phyloP scores from a whole-genome alignment of 129 eudicot species.

The Lactuca saligna region DNA sequence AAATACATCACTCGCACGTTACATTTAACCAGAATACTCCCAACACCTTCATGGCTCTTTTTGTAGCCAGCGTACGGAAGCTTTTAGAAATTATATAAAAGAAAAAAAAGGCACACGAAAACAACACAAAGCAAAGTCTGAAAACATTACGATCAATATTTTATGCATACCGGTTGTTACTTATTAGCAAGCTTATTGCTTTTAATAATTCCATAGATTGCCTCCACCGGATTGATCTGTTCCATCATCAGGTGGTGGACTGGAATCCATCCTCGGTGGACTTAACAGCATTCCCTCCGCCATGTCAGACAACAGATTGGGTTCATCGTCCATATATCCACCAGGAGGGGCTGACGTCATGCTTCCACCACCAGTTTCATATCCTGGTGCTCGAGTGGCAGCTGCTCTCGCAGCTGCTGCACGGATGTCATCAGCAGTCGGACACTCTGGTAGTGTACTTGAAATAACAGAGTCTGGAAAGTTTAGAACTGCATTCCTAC shows the following conservation, averaged over 20 bases:
- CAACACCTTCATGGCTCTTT: too few relatives aligned
- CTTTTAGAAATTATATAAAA: too few relatives aligned
- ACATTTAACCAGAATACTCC: too few relatives aligned
- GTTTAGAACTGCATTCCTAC: constrained; percentile 51
- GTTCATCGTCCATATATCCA: constrained; percentile 48
- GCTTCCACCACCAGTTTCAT: constrained; percentile 10
- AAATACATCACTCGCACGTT: too few relatives aligned
- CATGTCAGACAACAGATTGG: constrained; percentile 47
- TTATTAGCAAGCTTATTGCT: not conserved
- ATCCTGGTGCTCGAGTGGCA: constrained; percentile 37
- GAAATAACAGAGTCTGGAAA: constrained; percentile 63
- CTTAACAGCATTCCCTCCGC: constrained; percentile 70
- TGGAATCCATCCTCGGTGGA: constrained; percentile 45
- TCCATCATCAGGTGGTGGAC: constrained; percentile 29
- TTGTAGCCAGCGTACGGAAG: too few relatives aligned
- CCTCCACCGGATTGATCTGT: constrained; percentile 22
- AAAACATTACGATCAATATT: constrained; percentile 1
- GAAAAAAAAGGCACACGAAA: not conserved
- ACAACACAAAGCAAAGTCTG: not conserved
- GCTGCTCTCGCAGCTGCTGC: constrained; percentile 75
- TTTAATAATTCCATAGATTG: constrained; percentile 48
- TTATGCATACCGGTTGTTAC: constrained; percentile 9
- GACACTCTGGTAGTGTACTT: constrained; percentile 48
- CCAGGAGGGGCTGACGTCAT: constrained; percentile 1
- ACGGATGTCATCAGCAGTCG: constrained; percentile 61